Evolutionary conservation across 148 eudicot species (phyloP).

Genomic region (Silene latifolia): DNA sequence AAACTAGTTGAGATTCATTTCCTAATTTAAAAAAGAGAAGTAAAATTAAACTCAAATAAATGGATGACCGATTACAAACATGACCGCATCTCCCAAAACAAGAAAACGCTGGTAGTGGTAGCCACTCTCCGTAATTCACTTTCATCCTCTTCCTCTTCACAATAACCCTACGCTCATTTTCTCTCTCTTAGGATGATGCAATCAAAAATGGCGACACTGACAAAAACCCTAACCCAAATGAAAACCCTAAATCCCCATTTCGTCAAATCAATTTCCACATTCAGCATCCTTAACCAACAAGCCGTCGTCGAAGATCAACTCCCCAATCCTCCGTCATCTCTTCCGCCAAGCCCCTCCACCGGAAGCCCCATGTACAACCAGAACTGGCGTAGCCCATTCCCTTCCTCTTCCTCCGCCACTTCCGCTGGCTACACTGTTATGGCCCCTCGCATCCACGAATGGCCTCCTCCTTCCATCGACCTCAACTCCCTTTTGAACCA

Average conservation of each 20-base stretch:
- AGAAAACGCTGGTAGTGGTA: no score
- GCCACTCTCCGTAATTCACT: neutral
- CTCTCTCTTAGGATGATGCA: constrained; percentile 30
- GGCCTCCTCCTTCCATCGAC: no score
- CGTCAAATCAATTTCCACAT: constrained; percentile 56
- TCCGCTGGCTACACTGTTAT: no score
- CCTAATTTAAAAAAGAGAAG: no score
- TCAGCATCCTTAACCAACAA: constrained; percentile 58
- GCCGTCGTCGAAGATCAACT: constrained; percentile 44
- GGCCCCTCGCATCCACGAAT: no score
- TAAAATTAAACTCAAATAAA: no score
- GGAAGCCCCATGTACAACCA: constrained; percentile 65
- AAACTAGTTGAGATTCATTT: no score
- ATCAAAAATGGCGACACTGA: constrained; percentile 43
- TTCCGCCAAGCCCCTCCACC: constrained; percentile 65
- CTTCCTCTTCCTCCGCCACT: neutral
- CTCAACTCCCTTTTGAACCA: constrained; percentile 28
- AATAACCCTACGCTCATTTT: constrained; percentile 20
- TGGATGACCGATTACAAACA: no score
- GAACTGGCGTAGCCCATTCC: constrained; percentile 55
- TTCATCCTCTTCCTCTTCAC: no score
- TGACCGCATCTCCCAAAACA: no score
- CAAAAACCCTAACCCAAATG: constrained; percentile 39
- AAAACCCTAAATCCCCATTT: constrained; percentile 38
- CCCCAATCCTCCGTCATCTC: constrained; percentile 34